Conservation (phyloP, 192 early-diverging fungal genomes). For the Entomortierella lignicola region DNA sequence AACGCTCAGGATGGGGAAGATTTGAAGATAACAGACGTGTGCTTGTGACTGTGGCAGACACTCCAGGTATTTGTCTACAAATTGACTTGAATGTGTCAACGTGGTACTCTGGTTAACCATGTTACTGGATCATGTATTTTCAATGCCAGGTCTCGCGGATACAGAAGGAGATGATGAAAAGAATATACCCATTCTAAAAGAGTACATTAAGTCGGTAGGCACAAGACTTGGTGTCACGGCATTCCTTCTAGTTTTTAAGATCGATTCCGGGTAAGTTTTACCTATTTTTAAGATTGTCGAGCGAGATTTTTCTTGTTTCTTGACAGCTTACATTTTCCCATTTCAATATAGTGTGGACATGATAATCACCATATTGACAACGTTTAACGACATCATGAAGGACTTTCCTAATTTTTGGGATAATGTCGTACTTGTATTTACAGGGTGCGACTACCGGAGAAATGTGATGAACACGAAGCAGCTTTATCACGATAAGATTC, state of each 20-base stretch:
- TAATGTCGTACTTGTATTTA: constrained; percentile 47
- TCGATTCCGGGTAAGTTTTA: constrained; percentile 53
- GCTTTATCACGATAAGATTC: constrained; percentile 48
- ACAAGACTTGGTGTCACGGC: constrained; percentile 40
- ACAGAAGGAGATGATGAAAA: constrained; percentile 55
- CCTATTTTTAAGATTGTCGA: too few relatives aligned
- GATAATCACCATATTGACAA: constrained; percentile 39
- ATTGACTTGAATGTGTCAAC: background rate
- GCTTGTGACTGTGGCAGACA: constrained; percentile 35
- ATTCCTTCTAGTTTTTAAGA: constrained; percentile 50
- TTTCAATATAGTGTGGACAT: constrained; percentile 54
- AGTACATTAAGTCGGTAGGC: constrained; percentile 48
- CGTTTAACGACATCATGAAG: constrained; percentile 53
- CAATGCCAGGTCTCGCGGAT: constrained; percentile 33
- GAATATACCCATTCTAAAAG: constrained; percentile 54
- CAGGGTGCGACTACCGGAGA: constrained; percentile 48
- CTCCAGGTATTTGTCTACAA: constrained; percentile 44
- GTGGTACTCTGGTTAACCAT: background rate
- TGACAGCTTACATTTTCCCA: too few relatives aligned
- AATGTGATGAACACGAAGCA: constrained; percentile 52
- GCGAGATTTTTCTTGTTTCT: too few relatives aligned
- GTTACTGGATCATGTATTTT: background rate
- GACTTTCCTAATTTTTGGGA: constrained; percentile 52
- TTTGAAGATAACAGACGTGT: constrained; percentile 48
- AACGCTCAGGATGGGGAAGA: constrained; percentile 46